Conservation (phyloP, 1,284 basidiomycete species). For the Thecaphora thlaspeos region DNA sequence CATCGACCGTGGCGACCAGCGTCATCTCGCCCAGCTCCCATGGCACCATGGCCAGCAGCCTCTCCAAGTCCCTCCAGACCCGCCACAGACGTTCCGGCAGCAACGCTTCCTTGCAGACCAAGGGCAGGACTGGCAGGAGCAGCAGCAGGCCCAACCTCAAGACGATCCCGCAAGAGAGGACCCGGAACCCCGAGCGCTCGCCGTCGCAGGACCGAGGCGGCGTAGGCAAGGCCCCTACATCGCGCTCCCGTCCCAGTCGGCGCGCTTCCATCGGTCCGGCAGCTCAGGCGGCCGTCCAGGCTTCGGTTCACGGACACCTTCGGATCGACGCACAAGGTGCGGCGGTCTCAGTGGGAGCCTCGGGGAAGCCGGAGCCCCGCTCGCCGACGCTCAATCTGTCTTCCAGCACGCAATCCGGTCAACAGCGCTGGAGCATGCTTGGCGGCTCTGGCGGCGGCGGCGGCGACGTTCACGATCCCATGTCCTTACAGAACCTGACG, state of each 20-base stretch:
- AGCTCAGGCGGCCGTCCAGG: constrained; percentile 11
- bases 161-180: constrained; percentile 13
- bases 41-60: constrained; percentile 24
- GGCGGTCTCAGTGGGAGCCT: constrained; percentile 1
- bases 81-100: constrained; percentile 29
- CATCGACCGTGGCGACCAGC: constrained; percentile 35
- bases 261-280: constrained; percentile 37
- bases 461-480: neutral
- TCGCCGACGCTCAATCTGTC: neutral
- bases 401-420: neutral
- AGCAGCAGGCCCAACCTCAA: constrained; percentile 19
- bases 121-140: constrained; percentile 22
- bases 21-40: constrained; percentile 32
- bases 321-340: constrained; percentile 7
- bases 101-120: constrained; percentile 18
- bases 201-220: constrained; percentile 34
- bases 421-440: constrained; percentile 27
- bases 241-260: constrained; percentile 24
- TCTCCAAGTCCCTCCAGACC: constrained; percentile 13
- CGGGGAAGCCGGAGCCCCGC: neutral
- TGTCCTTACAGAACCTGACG: neutral
- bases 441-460: constrained; percentile 11
- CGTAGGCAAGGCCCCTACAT: constrained; percentile 38
- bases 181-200: constrained; percentile 27
- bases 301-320: constrained; percentile 3